Evolutionary conservation across 176 grass and related monocot species (phyloP), one percentile per base, ranked within the genome.

Genomic region (Bonia amplexicaulis): DNA sequence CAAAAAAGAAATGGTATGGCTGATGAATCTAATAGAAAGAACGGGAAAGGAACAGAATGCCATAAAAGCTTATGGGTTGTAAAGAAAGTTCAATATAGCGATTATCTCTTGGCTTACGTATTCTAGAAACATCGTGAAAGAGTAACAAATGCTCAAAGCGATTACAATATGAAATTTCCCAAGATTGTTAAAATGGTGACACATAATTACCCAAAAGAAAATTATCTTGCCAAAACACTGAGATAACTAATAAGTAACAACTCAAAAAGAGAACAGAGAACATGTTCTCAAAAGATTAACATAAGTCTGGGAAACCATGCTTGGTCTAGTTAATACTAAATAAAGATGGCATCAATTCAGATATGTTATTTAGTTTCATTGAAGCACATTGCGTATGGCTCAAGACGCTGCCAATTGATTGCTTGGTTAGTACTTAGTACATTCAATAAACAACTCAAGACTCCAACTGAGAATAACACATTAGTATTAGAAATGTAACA

Each of bases 11-110:
- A n/a, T n/a, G n/a, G n/a, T n/a, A n/a, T n/a, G n/a, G n/a, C n/a
- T n/a, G n/a, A n/a, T n/a, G n/a, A n/a, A n/a, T n/a, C n/a, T n/a
- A n/a, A n/a, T n/a, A n/a, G n/a, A n/a, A n/a, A n/a, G n/a, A n/a
- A n/a, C n/a, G n/a, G n/a, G n/a, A n/a, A n/a, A n/a, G n/a, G n/a
- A n/a, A n/a, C n/a, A n/a, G n/a, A n/a, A n/a, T n/a, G n/a, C n/a
- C n/a, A n/a, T n/a, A n/a, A n/a, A n/a, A n/a, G n/a, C n/a, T n/a
- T n/a, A n/a, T n/a, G n/a, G n/a, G n/a, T n/a, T n/a, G n/a, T n/a
- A n/a, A n/a, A n/a, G 96, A 93, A 76, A 93, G 87, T 87, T 95
- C 96, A 68, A 95, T 49, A 57, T 94, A 90, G 83, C 84, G 89
- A 31, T 90, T 85, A 69, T 97, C 90, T 73, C 74, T 94, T 70